Evolutionary conservation across 148 eudicot species (phyloP).

Genomic region (Amaranthus hypochondriacus): DNA sequence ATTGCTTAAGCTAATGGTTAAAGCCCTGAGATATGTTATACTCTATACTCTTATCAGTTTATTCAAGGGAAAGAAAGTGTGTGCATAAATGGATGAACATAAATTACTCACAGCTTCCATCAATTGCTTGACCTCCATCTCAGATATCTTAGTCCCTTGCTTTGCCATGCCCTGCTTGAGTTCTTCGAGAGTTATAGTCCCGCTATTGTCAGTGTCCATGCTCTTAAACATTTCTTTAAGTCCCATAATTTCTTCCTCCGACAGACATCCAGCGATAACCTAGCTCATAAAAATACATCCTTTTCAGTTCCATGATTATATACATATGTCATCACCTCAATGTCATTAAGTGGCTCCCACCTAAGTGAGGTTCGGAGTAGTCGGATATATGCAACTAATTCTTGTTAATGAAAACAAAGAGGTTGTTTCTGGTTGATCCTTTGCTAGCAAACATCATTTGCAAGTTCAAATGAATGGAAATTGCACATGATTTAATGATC

Average conservation of each 20-base stretch:
- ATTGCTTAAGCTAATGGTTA: no score
- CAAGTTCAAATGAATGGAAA: no score
- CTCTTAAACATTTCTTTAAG: constrained; percentile 41
- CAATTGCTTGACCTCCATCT: constrained; percentile 33
- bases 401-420: no score
- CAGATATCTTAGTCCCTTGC: constrained; percentile 33
- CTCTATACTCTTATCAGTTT: no score
- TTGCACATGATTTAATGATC: no score
- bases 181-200: constrained; percentile 34
- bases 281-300: constrained; percentile 7
- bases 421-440: no score
- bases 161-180: constrained; percentile 31
- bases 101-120: constrained; percentile 33
- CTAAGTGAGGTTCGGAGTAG: no score
- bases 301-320: not conserved
- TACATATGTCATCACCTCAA: no score
- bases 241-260: constrained; percentile 40
- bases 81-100: not conserved
- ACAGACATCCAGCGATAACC: constrained; percentile 63
- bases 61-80: not conserved
- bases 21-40: no score
- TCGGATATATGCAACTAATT: no score
- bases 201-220: constrained; percentile 38
- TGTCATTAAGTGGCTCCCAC: no score
- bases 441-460: no score